phyloP scores from a whole-genome alignment of 108 stramenopile genomes.

The Cyclotella baltica region DNA sequence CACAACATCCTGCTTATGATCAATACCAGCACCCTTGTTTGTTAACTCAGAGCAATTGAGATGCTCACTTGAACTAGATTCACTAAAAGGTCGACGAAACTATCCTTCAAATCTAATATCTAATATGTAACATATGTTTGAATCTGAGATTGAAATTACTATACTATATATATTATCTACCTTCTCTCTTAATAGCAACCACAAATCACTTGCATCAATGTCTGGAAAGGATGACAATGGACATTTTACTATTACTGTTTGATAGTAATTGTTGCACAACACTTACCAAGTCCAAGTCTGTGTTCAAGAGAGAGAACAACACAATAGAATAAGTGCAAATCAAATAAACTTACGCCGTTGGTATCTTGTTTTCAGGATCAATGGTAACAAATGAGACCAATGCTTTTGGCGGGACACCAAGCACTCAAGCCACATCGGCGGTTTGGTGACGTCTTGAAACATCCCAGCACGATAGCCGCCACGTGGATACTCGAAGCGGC shows the following conservation, averaged over 20 bases:
- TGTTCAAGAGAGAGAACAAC: background rate
- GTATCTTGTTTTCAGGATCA: conserved; percentile 75
- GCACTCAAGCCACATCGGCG: no score
- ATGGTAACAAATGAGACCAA: no score
- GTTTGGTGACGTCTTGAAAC: no score
- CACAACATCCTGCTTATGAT: background rate
- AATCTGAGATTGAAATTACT: no score
- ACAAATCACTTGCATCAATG: conserved; percentile 76
- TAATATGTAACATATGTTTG: no score
- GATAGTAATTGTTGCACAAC: conserved; percentile 71
- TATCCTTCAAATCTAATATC: no score
- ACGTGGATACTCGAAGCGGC: no score
- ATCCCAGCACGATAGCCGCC: no score
- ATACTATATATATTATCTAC: no score
- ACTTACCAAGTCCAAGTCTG: conserved; percentile 61
- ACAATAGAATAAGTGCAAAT: background rate
- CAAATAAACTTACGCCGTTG: conserved; percentile 55
- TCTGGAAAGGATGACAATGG: conserved; percentile 75
- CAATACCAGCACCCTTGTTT: conserved; percentile 21
- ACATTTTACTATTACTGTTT: conserved; percentile 71
- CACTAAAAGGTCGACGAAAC: no score
- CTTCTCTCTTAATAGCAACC: conserved; percentile 56
- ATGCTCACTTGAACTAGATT: no score
- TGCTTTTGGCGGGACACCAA: no score
- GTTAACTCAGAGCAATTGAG: conserved; percentile 6